A percentile compares a stretch with the other conserved stretches of the same genome.
Conservation (phyloP, 371 early-diverging fungal species). For the Basidiobolus meristosporus region DNA sequence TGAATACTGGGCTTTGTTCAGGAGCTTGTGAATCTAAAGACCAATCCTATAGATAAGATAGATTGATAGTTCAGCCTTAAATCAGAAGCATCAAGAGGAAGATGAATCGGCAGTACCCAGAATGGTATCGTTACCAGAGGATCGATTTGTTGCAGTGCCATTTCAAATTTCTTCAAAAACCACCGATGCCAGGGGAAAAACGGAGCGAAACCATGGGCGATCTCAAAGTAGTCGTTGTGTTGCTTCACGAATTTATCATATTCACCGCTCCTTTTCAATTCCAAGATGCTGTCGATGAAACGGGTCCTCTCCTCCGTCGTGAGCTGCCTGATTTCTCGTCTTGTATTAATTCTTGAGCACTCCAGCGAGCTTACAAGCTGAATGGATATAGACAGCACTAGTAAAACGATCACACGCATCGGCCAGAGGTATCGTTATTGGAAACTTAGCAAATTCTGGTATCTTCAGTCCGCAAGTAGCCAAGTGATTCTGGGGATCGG, state of each 20-base stretch:
- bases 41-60: not conserved
- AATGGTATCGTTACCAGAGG: constrained; percentile 1
- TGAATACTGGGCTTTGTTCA: not conserved
- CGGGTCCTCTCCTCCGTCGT: not conserved
- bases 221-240: not conserved
- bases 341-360: no score
- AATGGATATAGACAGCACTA: no score
- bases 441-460: no score
- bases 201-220: not conserved
- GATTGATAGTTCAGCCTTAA: not conserved
- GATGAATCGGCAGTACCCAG: constrained; percentile 3
- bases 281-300: not conserved
- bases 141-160: constrained; percentile 1
- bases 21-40: not conserved
- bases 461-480: no score
- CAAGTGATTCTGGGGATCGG: no score
- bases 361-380: no score
- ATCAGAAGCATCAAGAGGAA: not conserved
- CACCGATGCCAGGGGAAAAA: constrained; percentile 5
- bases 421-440: no score
- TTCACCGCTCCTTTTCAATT: not conserved
- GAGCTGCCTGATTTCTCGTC: constrained; percentile 2
- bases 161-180: constrained; percentile 1
- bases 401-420: no score
- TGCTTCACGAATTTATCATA: not conserved